A percentile compares a stretch with the other conserved stretches of the same genome.
Evolutionary conservation across 208 protist species (phyloP).

Genomic region (Strigomonas culicis): DNA sequence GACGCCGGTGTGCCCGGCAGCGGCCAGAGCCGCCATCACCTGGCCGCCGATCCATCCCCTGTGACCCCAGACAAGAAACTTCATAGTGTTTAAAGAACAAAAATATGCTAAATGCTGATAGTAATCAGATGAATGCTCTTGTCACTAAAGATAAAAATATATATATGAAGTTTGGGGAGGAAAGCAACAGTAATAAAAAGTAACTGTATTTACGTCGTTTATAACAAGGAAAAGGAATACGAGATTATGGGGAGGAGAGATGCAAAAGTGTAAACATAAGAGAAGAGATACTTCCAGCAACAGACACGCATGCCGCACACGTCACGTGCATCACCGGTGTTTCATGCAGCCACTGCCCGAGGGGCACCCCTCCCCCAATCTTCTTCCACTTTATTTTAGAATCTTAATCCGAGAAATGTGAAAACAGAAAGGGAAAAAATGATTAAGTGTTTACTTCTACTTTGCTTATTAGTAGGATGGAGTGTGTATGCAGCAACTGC

Average conservation of each 20-base stretch:
- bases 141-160: conserved; percentile 25
- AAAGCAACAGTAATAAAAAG: neutral
- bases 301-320: too few species aligned
- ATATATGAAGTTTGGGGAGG: neutral
- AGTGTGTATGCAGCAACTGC: too few species aligned
- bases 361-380: too few species aligned
- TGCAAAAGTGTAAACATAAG: neutral
- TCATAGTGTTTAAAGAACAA: conserved; percentile 20
- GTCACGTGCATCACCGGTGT: too few species aligned
- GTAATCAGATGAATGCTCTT: neutral
- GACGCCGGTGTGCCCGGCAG: conserved; percentile 26
- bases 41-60: conserved; percentile 52
- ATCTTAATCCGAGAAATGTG: too few species aligned
- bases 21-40: conserved; percentile 30
- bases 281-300: too few species aligned
- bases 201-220: neutral
- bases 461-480: neutral
- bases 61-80: conserved; percentile 24
- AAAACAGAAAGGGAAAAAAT: too few species aligned
- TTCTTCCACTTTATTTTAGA: too few species aligned
- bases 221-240: neutral
- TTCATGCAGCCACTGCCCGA: too few species aligned
- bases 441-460: too few species aligned
- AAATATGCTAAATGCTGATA: conserved; percentile 7
- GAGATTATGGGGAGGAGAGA: neutral